Conservation (phyloP, 768 basidiomycete species). For the Paxillus involutus region DNA sequence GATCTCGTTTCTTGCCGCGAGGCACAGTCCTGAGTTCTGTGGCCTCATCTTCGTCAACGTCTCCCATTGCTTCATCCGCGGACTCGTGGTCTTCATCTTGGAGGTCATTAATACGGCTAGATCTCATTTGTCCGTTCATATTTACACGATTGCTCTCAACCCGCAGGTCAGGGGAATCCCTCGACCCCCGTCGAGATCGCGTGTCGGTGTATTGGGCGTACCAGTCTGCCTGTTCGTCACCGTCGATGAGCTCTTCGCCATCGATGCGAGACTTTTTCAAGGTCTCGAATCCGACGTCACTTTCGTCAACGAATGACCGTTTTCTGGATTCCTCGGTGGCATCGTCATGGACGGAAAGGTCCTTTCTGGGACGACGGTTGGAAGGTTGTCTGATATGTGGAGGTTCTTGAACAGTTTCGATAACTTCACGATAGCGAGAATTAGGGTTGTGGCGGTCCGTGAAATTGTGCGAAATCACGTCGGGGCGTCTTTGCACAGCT, state of each 20-base stretch:
- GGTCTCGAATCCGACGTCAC: slow-evolving; percentile 40
- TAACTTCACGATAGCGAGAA: slow-evolving; percentile 9
- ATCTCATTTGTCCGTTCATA: slow-evolving; percentile 45
- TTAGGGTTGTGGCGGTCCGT: slow-evolving; percentile 39
- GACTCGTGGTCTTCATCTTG: slow-evolving; percentile 50
- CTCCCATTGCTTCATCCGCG: slow-evolving; percentile 34
- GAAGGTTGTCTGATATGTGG: slow-evolving; percentile 16
- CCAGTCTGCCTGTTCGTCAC: slow-evolving; percentile 46
- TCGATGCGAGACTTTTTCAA: slow-evolving; percentile 57
- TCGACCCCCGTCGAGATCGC: slow-evolving; percentile 42
- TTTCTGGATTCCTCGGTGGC: slow-evolving; percentile 36
- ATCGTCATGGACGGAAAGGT: slow-evolving; percentile 21
- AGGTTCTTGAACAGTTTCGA: slow-evolving; percentile 5
- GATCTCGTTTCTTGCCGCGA: slow-evolving; percentile 73
- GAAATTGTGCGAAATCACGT: slow-evolving; percentile 27
- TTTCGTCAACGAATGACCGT: slow-evolving; percentile 45
- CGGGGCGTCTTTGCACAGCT: slow-evolving; percentile 18
- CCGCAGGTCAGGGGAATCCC: slow-evolving; percentile 45
- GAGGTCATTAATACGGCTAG: slow-evolving; percentile 31
- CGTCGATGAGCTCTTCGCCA: slow-evolving; percentile 46
- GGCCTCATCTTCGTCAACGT: slow-evolving; percentile 43
- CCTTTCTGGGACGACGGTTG: slow-evolving; percentile 31
- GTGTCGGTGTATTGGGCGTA: slow-evolving; percentile 31
- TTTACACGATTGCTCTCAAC: slow-evolving; percentile 42
- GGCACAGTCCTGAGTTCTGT: slow-evolving; percentile 36